Base-by-base conservation (phyloP, 331 rosid species). In the Malus hybrid region DNA sequence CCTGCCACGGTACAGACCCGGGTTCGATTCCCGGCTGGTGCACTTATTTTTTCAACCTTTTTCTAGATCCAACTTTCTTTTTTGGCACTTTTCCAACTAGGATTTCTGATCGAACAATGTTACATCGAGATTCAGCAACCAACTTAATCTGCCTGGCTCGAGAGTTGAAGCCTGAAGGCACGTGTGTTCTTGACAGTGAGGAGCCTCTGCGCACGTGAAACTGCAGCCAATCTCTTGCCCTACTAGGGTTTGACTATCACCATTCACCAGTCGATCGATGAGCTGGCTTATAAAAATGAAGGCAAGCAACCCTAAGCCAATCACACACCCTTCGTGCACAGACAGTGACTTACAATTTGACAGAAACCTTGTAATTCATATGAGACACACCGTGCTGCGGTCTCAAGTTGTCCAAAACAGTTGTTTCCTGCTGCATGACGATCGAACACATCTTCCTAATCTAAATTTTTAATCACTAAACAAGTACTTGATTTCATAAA, bases 21-120 rank as follows among this genome's bases (percentile, higher is more conserved):
- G 88, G 87, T 88, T 86, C 86, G 90, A 88, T 82, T 86, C 88
- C 93, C 90, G 88, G 87, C 87, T 88, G 88, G 88, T 88, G 93
- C 87, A 83, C 0, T 0, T 0, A 0, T 1, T 0, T 18, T 18
- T 32, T 65, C 9, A 3, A 6, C 10, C n/a, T 6, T 64, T 64
- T 64, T 8, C 20, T 16, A 16, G 56, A 52, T 6, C 56, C 56
- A 52, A 4, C 19, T 7, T 2, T 2, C 8, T 31, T 16, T 32
- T 31, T 60, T 11, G 65, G 64, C 32, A 22, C 64, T 57, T 56
- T 22, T 57, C 16, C 7, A 2, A 50, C 56, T 50, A 0, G 0
- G n/a, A 50, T 5, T 50, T 50, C n/a, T 50, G n/a, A 15, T 50
- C 56, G n/a, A 48, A 50, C 56, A 50, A 50, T 5, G 56, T 50